Evolutionary conservation across 805 yeast species (phyloP).

Genomic region (Tetrapisispora pingtungensis): DNA sequence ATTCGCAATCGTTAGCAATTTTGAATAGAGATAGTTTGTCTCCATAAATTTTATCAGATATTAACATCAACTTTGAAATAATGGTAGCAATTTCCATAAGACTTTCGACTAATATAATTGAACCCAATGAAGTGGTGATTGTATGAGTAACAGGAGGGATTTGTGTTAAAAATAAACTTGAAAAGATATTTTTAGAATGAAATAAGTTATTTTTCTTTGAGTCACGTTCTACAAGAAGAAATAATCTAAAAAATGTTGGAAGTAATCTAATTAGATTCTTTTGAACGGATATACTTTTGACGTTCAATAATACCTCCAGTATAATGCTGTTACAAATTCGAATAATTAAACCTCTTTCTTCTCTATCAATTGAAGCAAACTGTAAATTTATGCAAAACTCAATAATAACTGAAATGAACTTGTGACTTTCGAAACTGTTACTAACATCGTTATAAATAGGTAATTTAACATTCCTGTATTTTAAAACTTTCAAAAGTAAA

Average conservation of each 20-base stretch:
- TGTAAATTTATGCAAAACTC: slow-evolving; percentile 52
- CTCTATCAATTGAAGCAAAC: slow-evolving; percentile 35
- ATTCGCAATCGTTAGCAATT: slow-evolving; percentile 30
- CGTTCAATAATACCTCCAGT: slow-evolving; percentile 37
- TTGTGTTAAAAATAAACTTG: slow-evolving; percentile 55
- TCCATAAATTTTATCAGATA: slow-evolving; percentile 35
- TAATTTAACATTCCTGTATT: slow-evolving; percentile 26
- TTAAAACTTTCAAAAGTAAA: slow-evolving; percentile 45
- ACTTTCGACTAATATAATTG: slow-evolving; percentile 59
- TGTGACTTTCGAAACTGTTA: slow-evolving; percentile 10
- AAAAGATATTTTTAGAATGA: slow-evolving; percentile 53
- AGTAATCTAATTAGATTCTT: slow-evolving; percentile 42
- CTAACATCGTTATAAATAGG: slow-evolving; percentile 12
- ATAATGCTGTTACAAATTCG: slow-evolving; percentile 55
- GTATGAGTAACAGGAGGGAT: slow-evolving; percentile 58
- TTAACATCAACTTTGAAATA: slow-evolving; percentile 45
- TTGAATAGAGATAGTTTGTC: slow-evolving; percentile 35
- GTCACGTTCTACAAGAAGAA: slow-evolving; percentile 43
- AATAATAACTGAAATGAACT: slow-evolving; percentile 38
- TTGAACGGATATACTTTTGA: slow-evolving; percentile 34
- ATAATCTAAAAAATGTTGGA: slow-evolving; percentile 43
- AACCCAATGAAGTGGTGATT: slow-evolving; percentile 65
- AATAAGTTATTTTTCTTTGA: slow-evolving; percentile 33
- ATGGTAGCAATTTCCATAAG: slow-evolving; percentile 58
- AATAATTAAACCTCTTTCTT: slow-evolving; percentile 40